These are phyloP conservation scores for Allantophomopsis cytisporea DNA, from an alignment of 2,329 filamentous ascomycete species.

Conservation along the genomic window DNA sequence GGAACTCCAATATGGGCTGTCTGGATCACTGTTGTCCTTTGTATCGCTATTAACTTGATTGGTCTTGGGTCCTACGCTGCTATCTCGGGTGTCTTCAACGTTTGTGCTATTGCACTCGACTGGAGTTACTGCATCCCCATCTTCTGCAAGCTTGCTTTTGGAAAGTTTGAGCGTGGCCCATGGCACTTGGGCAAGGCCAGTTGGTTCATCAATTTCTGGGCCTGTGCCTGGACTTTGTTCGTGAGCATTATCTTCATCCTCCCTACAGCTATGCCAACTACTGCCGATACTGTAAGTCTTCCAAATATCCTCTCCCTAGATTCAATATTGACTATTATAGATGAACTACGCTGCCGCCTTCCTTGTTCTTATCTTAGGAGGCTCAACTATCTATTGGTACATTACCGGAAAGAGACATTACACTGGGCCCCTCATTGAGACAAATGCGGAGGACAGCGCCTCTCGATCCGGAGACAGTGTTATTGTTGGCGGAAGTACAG, in stretches of 20 bases:
- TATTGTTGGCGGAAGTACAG: not conserved
- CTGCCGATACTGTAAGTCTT: conserved; percentile 25
- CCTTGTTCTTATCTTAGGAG: conserved; percentile 27
- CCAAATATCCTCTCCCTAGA: not conserved
- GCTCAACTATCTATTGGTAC: conserved; percentile 31
- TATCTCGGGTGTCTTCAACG: conserved; percentile 37
- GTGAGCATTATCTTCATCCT: conserved; percentile 39
- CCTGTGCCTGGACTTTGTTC: conserved; percentile 36
- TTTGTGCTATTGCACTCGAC: conserved; percentile 38
- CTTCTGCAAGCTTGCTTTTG: conserved; percentile 33
- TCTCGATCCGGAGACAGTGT: no score
- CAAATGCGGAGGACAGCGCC: conserved; percentile 6
- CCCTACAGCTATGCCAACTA: conserved; percentile 31
- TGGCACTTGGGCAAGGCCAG: conserved; percentile 33
- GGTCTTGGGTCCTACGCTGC: conserved; percentile 39
- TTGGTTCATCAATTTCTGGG: conserved; percentile 29
- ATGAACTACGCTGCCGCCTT: conserved; percentile 44
- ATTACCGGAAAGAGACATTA: conserved; percentile 29
- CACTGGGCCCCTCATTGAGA: conserved; percentile 26
- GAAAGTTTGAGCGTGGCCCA: conserved; percentile 33
- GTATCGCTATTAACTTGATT: conserved; percentile 43
- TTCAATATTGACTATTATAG: conserved; percentile 9
- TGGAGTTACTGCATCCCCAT: conserved; percentile 44
- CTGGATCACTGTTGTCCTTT: conserved; percentile 39
- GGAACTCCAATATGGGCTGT: conserved; percentile 37